These are phyloP conservation scores for Linderina pennispora DNA, from an alignment of 192 early-diverging fungal genomes.

Conservation along the genomic window DNA sequence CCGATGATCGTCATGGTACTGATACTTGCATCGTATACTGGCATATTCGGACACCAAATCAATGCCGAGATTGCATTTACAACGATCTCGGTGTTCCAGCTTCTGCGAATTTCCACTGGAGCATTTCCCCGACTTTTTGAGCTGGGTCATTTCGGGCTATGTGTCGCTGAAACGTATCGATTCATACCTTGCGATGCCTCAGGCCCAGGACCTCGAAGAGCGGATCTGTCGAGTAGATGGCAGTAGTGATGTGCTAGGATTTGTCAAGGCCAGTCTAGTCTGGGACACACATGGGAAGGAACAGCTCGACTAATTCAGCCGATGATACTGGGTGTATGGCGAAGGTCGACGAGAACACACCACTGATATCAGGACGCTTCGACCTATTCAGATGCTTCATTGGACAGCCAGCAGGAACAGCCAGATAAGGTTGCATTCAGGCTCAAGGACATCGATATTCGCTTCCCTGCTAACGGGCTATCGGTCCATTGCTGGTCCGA, in stretches of 20 bases:
- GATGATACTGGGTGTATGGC: too few species aligned
- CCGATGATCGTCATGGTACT: constrained; percentile 51
- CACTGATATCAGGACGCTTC: constrained; percentile 2
- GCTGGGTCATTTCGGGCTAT: constrained; percentile 46
- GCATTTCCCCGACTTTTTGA: constrained; percentile 49
- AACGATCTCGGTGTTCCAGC: constrained; percentile 56
- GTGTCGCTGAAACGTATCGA: constrained; percentile 57
- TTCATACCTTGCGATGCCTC: constrained; percentile 58
- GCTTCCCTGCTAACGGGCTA: constrained; percentile 58
- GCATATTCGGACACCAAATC: constrained; percentile 47
- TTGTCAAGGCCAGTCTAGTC: constrained; percentile 8
- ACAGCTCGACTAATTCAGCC: too few species aligned
- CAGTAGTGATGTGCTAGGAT: not conserved
- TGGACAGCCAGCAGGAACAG: too few species aligned
- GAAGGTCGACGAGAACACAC: too few species aligned
- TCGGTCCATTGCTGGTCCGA: constrained; percentile 73
- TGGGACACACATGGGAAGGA: too few species aligned
- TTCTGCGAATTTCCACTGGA: constrained; percentile 51
- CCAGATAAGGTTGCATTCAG: constrained; percentile 32
- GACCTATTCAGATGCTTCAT: not conserved
- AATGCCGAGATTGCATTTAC: constrained; percentile 58
- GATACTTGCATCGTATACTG: constrained; percentile 54
- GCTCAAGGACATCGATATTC: constrained; percentile 55
- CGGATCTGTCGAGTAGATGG: constrained; percentile 1
- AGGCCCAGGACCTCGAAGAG: constrained; percentile 47